Evolutionary conservation across 441 rosid species (phyloP).

Genomic region (Geranium incanum): DNA sequence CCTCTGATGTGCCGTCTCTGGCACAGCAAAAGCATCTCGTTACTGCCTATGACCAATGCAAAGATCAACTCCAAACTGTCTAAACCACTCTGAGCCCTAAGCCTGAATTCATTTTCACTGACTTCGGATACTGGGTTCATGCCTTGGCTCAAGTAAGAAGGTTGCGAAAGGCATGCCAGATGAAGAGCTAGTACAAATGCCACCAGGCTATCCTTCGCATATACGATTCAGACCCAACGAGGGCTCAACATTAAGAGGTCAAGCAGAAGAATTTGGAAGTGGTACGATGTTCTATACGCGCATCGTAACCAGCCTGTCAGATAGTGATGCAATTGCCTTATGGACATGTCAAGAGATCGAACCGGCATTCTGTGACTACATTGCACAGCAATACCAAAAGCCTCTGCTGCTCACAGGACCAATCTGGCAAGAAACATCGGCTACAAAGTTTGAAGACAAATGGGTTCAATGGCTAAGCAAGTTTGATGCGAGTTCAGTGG

Average conservation of each 20-base stretch:
- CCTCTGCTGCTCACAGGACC: constrained; percentile 3
- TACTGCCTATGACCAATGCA: not conserved
- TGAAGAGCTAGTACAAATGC: not conserved
- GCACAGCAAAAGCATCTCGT: not conserved
- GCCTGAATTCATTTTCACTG: not conserved
- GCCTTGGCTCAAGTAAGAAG: not conserved
- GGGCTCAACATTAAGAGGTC: not conserved
- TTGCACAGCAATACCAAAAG: constrained; percentile 6
- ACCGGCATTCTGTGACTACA: not conserved
- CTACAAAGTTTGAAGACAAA: not conserved
- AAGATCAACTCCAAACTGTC: not conserved
- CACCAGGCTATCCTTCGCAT: constrained; percentile 4
- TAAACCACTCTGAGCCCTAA: not conserved
- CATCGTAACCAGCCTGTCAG: not conserved
- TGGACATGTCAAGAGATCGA: constrained; percentile 3
- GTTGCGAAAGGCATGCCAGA: not conserved
- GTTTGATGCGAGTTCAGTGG: constrained; percentile 11
- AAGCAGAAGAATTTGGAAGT: not conserved
- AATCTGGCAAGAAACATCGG: not conserved
- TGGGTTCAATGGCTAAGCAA: constrained; percentile 7
- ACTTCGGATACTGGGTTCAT: not conserved
- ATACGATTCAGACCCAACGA: not conserved
- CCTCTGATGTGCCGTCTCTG: not conserved
- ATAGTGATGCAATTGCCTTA: not conserved
- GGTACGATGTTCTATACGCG: not conserved